phyloP scores from a whole-genome alignment of 768 basidiomycete genomes.

The Tulasnella sp. region DNA sequence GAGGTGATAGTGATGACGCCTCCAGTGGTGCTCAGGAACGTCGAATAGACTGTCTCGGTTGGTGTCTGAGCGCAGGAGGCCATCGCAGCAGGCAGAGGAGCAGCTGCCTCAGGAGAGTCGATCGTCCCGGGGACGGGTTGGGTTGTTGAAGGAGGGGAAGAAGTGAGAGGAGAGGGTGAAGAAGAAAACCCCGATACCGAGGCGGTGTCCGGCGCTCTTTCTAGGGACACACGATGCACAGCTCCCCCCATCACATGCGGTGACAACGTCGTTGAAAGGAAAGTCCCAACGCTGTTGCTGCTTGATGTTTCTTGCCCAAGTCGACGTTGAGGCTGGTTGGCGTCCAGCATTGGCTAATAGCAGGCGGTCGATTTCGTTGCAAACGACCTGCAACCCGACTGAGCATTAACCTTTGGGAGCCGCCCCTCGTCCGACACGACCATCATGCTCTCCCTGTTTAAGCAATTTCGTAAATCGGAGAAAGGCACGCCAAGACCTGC shows the following conservation, averaged over 20 bases:
- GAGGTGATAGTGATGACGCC: not conserved
- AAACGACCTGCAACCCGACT: not conserved
- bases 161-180: not conserved
- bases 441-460: not conserved
- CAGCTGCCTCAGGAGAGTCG: not conserved
- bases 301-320: not conserved
- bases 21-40: not conserved
- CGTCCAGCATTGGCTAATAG: not conserved
- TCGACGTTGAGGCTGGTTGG: not conserved
- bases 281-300: not conserved
- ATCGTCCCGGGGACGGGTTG: not conserved
- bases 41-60: not conserved
- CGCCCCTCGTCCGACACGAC: not conserved
- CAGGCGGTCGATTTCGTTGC: not conserved
- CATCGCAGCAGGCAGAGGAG: not conserved
- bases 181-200: not conserved
- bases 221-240: not conserved
- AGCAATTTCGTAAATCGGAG: not conserved
- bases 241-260: not conserved
- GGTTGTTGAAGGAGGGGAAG: not conserved
- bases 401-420: not conserved
- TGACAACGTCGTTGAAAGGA: not conserved
- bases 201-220: not conserved
- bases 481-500: not conserved
- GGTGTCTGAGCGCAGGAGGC: slow-evolving; percentile 2